A percentile compares a stretch with the other conserved stretches of the same genome.
Evolutionary conservation across 192 early-diverging fungal genomes (phyloP).

Genomic region (Backusella liffmaniae): DNA sequence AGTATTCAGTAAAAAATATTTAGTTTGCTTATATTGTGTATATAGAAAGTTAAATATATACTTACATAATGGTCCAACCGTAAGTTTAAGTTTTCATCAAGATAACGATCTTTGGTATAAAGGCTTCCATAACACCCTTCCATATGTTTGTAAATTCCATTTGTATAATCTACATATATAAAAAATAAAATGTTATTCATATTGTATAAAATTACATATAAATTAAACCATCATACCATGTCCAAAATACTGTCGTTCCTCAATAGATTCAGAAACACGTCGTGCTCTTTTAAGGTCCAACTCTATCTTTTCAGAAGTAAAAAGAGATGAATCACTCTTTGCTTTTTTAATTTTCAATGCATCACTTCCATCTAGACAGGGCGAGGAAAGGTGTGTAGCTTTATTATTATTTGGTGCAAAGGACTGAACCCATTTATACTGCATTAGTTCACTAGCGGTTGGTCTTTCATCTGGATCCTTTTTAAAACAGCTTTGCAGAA

Average conservation of each 20-base stretch:
- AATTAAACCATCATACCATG: not conserved
- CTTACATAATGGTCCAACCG: not conserved
- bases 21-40: no score
- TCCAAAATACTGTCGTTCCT: not conserved
- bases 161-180: not conserved
- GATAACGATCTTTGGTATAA: not conserved
- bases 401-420: not conserved
- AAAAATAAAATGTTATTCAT: not conserved
- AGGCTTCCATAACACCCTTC: not conserved
- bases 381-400: not conserved
- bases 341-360: not conserved
- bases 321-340: not conserved
- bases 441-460: conserved; percentile 67
- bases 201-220: not conserved
- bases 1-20: not conserved
- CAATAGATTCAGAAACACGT: not conserved
- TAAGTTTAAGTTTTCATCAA: not conserved
- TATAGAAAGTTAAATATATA: no score
- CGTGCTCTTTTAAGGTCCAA: not conserved
- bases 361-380: not conserved
- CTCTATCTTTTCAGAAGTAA: not conserved
- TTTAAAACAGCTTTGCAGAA: conserved; percentile 80
- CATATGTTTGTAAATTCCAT: not conserved
- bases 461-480: conserved; percentile 75
- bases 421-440: conserved; percentile 62